phyloP scores from a whole-genome alignment of 1,284 basidiomycete genomes.

The Mycena citricolor region DNA sequence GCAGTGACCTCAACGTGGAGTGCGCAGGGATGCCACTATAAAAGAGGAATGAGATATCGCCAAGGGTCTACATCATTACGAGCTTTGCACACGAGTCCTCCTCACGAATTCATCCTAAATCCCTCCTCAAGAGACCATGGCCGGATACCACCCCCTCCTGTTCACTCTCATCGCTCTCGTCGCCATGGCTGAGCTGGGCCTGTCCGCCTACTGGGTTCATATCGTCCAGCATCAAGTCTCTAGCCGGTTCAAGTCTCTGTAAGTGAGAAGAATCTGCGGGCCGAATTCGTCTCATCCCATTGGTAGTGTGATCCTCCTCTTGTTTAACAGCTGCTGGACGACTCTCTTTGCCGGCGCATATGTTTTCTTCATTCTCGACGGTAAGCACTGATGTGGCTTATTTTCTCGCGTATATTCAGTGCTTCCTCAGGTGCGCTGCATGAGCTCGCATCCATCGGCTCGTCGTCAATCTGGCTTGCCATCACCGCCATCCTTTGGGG shows the following conservation, averaged over 20 bases:
- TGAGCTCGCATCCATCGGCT: conserved; percentile 20
- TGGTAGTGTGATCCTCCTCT: conserved; percentile 14
- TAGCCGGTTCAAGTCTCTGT: conserved; percentile 18
- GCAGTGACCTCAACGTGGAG: too few species aligned
- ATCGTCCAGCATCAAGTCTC: conserved; percentile 8
- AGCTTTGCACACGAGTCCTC: too few species aligned
- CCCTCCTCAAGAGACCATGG: too few species aligned
- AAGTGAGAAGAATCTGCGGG: not conserved
- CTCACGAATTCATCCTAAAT: too few species aligned
- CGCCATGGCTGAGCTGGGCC: conserved; percentile 15
- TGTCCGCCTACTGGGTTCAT: conserved; percentile 17
- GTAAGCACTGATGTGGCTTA: not conserved
- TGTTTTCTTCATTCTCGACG: conserved; percentile 19
- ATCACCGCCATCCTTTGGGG: conserved; percentile 22
- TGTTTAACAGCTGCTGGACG: conserved; percentile 20
- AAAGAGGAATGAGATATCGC: too few species aligned
- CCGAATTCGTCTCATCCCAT: not conserved
- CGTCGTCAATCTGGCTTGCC: conserved; percentile 14
- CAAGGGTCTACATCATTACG: too few species aligned
- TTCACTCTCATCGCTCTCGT: conserved; percentile 19
- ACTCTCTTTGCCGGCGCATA: conserved; percentile 18
- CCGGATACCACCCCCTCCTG: conserved; percentile 19
- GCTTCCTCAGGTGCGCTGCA: conserved; percentile 13
- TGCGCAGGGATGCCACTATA: too few species aligned
- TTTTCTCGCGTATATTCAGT: not conserved